Evolutionary conservation across 371 early-diverging fungal species (phyloP).

Genomic region (Capillidium rhysosporum): DNA sequence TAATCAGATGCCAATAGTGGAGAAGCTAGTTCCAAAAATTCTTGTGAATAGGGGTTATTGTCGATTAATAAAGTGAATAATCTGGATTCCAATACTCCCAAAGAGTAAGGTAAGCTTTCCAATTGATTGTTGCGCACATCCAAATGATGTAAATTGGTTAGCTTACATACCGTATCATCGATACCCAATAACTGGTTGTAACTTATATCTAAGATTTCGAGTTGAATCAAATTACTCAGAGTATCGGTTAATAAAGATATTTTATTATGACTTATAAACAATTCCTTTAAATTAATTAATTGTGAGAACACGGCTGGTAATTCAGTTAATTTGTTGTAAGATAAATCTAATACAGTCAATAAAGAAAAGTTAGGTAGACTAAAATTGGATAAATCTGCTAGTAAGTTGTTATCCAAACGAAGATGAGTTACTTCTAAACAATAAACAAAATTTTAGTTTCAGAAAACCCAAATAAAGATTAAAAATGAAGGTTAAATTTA

Average conservation of each 20-base stretch:
- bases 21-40: not conserved
- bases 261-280: conserved; percentile 2
- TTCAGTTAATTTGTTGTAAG: conserved; percentile 1
- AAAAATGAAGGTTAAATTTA: not conserved
- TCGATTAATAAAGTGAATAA: conserved; percentile 6
- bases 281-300: not conserved
- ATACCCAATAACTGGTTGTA: not conserved
- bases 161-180: not conserved
- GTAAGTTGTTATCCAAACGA: conserved; percentile 1
- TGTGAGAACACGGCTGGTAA: not conserved
- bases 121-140: conserved; percentile 2
- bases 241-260: not conserved
- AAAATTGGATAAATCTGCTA: not conserved
- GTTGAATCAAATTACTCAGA: not conserved
- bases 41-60: not conserved
- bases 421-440: conserved; percentile 3
- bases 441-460: too few relatives aligned
- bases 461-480: not conserved
- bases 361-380: not conserved
- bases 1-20: not conserved
- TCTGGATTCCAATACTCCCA: conserved; percentile 5
- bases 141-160: conserved; percentile 3
- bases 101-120: not conserved
- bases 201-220: conserved; percentile 5
- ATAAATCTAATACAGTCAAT: conserved; percentile 4